Evolutionary conservation across 164 flowering plant genomes (phyloP).

Genomic region (Liquidambar formosana): DNA sequence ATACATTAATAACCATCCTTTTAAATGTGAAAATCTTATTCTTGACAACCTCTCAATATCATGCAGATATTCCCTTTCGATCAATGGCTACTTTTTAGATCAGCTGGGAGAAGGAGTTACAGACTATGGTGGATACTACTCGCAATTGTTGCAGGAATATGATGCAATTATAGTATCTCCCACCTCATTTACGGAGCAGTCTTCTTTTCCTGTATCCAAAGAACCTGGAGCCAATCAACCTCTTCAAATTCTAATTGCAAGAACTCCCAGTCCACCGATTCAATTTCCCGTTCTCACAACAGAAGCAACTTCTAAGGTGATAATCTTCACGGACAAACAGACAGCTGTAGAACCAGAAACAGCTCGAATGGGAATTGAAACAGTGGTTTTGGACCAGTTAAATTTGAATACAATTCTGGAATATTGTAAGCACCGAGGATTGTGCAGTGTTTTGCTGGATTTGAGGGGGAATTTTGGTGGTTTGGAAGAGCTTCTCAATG

Average conservation of each 20-base stretch:
- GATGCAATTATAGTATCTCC: slow-evolving; percentile 67
- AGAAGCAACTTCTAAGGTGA: slow-evolving; percentile 34
- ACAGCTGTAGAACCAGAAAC: slow-evolving; percentile 26
- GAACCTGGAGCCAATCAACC: slow-evolving; percentile 88
- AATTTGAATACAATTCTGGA: slow-evolving; percentile 51
- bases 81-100: slow-evolving; percentile 58
- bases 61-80: slow-evolving; percentile 73
- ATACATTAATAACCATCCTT: no score
- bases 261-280: slow-evolving; percentile 22
- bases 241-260: slow-evolving; percentile 45
- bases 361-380: slow-evolving; percentile 50
- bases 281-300: slow-evolving; percentile 24
- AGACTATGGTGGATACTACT: slow-evolving; percentile 76
- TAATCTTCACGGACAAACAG: slow-evolving; percentile 51
- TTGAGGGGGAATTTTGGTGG: slow-evolving; percentile 42
- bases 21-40: neutral
- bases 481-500: slow-evolving; percentile 46
- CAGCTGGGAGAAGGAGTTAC: slow-evolving; percentile 56
- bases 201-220: slow-evolving; percentile 40
- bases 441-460: slow-evolving; percentile 74
- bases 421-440: slow-evolving; percentile 52
- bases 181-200: slow-evolving; percentile 25
- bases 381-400: slow-evolving; percentile 51
- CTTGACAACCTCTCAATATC: slow-evolving; percentile 9
- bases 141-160: slow-evolving; percentile 66